phyloP scores from a whole-genome alignment of 2,329 filamentous ascomycete species.

The Chaetothyriales sp. region DNA sequence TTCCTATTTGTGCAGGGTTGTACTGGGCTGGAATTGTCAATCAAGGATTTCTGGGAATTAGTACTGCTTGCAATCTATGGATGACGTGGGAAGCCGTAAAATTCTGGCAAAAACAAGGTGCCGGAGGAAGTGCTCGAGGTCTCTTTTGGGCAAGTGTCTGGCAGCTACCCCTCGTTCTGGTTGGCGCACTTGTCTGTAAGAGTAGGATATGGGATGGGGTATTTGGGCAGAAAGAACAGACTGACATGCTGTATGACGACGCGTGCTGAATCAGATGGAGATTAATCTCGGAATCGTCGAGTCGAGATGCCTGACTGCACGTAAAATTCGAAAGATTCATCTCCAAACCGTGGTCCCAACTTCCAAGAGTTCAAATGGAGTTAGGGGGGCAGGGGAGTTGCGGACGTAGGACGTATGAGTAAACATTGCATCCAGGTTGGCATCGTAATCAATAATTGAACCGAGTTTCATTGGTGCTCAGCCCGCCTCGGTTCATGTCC shows the following conservation, averaged over 20 bases:
- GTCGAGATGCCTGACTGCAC: neutral
- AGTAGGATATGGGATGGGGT: conserved; percentile 77
- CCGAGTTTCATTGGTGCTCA: neutral
- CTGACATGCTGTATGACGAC: conserved; percentile 40
- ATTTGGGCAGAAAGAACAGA: conserved; percentile 46
- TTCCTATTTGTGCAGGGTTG: conserved; percentile 69
- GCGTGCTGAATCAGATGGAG: neutral
- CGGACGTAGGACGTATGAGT: too few relatives aligned
- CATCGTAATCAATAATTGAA: neutral
- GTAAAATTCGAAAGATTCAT: neutral
- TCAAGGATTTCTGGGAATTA: conserved; percentile 68
- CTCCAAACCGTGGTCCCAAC: neutral
- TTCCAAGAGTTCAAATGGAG: neutral
- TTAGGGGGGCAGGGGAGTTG: too few relatives aligned
- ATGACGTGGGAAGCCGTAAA: conserved; percentile 60
- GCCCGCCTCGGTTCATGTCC: neutral
- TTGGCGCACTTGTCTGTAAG: conserved; percentile 82
- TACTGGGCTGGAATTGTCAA: conserved; percentile 72
- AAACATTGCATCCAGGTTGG: too few relatives aligned
- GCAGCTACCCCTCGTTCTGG: conserved; percentile 81
- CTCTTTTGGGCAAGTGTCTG: conserved; percentile 97
- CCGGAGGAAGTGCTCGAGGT: conserved; percentile 63
- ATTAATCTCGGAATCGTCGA: neutral
- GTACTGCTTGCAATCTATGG: conserved; percentile 72
- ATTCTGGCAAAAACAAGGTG: conserved; percentile 68